phyloP scores from a whole-genome alignment of 768 basidiomycete genomes.

The Dioszegia hungarica region DNA sequence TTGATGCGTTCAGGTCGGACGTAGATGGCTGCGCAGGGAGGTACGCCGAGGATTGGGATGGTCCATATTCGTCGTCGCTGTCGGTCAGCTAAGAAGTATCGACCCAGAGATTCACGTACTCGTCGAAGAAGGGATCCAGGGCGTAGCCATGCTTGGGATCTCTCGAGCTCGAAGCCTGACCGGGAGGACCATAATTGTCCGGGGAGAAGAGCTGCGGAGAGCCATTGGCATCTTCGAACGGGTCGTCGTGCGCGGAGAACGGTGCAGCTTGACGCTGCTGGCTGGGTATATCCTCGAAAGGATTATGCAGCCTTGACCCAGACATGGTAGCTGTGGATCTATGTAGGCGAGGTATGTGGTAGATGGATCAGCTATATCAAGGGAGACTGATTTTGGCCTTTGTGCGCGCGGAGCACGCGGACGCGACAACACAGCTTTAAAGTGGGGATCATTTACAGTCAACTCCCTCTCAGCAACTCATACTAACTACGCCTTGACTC shows the following conservation, averaged over 20 bases:
- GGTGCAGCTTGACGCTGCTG: constrained; percentile 17
- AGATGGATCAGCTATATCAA: no score
- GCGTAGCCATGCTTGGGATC: constrained; percentile 31
- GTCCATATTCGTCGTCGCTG: constrained; percentile 43
- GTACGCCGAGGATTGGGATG: constrained; percentile 31
- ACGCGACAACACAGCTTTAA: no score
- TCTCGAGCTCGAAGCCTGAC: constrained; percentile 9
- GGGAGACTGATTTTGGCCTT: no score
- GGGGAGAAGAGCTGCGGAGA: constrained; percentile 14
- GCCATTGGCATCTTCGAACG: constrained; percentile 28
- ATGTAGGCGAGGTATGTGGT: no score
- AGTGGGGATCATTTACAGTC: no score
- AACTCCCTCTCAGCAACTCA: no score
- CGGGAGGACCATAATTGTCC: constrained; percentile 1
- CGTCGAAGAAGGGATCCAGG: constrained; percentile 48
- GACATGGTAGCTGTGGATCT: no score
- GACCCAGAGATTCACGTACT: no score
- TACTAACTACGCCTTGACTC: no score
- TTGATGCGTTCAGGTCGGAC: constrained; percentile 34
- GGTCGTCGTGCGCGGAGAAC: constrained; percentile 16
- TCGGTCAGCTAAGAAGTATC: background rate
- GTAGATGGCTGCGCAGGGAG: constrained; percentile 30
- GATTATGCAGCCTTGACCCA: constrained; percentile 11
- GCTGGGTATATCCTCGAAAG: constrained; percentile 41
- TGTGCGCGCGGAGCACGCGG: no score